Base-by-base conservation (phyloP, 805 yeast species). In the Candida ascalaphidarum region DNA sequence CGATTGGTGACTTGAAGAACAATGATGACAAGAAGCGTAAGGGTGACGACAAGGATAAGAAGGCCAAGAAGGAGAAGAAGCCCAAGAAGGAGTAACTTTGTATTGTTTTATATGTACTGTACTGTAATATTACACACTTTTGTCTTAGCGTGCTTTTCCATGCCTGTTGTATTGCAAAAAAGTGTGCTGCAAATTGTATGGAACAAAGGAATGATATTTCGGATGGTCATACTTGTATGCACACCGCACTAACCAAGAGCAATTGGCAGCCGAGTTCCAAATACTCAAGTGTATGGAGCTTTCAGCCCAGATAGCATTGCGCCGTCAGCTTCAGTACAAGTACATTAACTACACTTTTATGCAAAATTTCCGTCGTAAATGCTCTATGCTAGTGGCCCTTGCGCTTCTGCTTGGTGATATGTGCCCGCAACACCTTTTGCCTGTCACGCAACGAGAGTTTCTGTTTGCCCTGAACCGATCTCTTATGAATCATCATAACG, bases 401-500 rank as follows among this genome's bases (percentile, higher is more conserved):
- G 74, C 80, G 81, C 78, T 88, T 92, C 58, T 88, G 97, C 53
- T 83, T 84, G 23, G 73, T 75, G 35, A 86, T 74, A 48, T 89
- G 97, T 2, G 95, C 95, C 37, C 79, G 67, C 44, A 92, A 60
- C 12, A 82, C 76, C 54, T 77, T 82, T 55, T 88, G 96, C 55
- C 85, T 78, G 54, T 92, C 97, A 45, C 95, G 71, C 44, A 92
- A 65, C 32, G 96, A 83, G 70, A 81, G 67, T 61, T 79, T 82
- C 39, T 81, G 88, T 58, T 92, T 92, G 38, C 97, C 97, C 57
- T 83, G 94, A 22, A 92, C 97, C 28, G 83, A 77, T 46, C 76
- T 76, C 64, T 89, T 92, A 59, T 92, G 99, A 43, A 92, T 83
- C 89, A 83, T 83, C 99, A 92, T 92, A 52, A 92, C 89, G 51